A percentile compares a stretch with the other conserved stretches of the same genome.
Evolutionary conservation across 2,329 filamentous ascomycete genomes (phyloP).

Genomic region (Colletotrichum australisinense): DNA sequence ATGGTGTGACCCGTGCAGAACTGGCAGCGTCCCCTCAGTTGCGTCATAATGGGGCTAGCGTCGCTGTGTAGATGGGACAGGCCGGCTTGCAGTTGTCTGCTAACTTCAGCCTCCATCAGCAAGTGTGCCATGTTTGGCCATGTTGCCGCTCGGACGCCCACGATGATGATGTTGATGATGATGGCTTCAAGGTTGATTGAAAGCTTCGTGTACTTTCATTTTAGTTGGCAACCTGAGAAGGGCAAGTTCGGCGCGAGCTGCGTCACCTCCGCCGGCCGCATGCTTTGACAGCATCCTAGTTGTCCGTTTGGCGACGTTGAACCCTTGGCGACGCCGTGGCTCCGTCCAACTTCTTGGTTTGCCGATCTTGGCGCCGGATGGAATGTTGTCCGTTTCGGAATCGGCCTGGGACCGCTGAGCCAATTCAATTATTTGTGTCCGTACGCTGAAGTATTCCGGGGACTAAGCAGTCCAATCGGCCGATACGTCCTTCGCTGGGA

Average conservation of each 20-base stretch:
- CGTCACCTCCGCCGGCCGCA: conserved; percentile 3
- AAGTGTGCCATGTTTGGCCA: conserved; percentile 21
- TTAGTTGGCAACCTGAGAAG: not conserved
- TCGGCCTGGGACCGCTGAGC: conserved; percentile 6
- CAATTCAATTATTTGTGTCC: not conserved
- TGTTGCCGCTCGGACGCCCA: conserved; percentile 9
- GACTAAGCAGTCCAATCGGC: not conserved
- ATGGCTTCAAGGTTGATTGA: conserved; percentile 17
- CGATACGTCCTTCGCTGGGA: not conserved
- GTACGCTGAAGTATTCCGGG: not conserved
- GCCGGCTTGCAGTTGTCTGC: conserved; percentile 4
- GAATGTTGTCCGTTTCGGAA: conserved; percentile 28
- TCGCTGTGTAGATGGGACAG: conserved; percentile 9
- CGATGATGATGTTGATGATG: conserved; percentile 9
- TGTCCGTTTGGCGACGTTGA: conserved; percentile 11
- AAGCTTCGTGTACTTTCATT: conserved; percentile 2
- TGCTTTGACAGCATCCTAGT: conserved; percentile 17
- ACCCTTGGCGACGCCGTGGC: conserved; percentile 21
- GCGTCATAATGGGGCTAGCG: conserved; percentile 30
- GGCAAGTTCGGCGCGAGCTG: not conserved
- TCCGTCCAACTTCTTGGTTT: conserved; percentile 29
- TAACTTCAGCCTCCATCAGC: conserved; percentile 28
- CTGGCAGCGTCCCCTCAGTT: conserved; percentile 33
- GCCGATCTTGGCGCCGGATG: conserved; percentile 30
- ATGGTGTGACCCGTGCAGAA: conserved; percentile 31